Conservation (phyloP, 352 stramenopile species). For the Sclerospora graminicola region DNA sequence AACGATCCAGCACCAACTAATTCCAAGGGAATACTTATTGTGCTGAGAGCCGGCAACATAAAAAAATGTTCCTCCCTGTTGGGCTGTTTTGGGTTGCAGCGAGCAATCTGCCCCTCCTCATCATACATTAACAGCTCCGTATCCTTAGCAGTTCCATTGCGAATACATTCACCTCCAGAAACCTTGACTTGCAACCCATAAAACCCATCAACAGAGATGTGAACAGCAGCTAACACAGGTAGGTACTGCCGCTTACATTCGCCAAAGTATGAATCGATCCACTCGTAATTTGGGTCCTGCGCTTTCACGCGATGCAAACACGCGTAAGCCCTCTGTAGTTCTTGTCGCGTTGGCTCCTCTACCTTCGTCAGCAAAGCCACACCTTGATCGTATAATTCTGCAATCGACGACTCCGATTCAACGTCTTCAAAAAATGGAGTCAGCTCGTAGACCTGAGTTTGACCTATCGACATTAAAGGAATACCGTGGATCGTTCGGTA, state of each 20-base stretch:
- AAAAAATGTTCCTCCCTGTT: slow-evolving; percentile 41
- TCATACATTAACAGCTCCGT: slow-evolving; percentile 68
- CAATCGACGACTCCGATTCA: slow-evolving; percentile 53
- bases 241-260: slow-evolving; percentile 60
- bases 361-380: slow-evolving; percentile 56
- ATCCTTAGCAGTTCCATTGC: slow-evolving; percentile 69
- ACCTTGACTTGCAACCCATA: slow-evolving; percentile 75
- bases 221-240: slow-evolving; percentile 54
- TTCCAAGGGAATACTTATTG: slow-evolving; percentile 62
- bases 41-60: slow-evolving; percentile 35
- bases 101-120: slow-evolving; percentile 29
- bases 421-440: slow-evolving; percentile 66
- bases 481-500: slow-evolving; percentile 59
- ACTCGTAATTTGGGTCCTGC: slow-evolving; percentile 68
- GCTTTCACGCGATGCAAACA: slow-evolving; percentile 62
- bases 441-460: slow-evolving; percentile 73
- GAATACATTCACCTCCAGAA: slow-evolving; percentile 54
- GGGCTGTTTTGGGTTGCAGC: slow-evolving; percentile 49
- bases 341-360: slow-evolving; percentile 36
- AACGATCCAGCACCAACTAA: slow-evolving; percentile 62
- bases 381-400: slow-evolving; percentile 54
- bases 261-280: slow-evolving; percentile 75
- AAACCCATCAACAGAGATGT: slow-evolving; percentile 60
- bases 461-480: slow-evolving; percentile 49
- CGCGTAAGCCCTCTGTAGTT: slow-evolving; percentile 66